phyloP scores from a whole-genome alignment of 148 eudicot species.

The Gaultheria prostrata region DNA sequence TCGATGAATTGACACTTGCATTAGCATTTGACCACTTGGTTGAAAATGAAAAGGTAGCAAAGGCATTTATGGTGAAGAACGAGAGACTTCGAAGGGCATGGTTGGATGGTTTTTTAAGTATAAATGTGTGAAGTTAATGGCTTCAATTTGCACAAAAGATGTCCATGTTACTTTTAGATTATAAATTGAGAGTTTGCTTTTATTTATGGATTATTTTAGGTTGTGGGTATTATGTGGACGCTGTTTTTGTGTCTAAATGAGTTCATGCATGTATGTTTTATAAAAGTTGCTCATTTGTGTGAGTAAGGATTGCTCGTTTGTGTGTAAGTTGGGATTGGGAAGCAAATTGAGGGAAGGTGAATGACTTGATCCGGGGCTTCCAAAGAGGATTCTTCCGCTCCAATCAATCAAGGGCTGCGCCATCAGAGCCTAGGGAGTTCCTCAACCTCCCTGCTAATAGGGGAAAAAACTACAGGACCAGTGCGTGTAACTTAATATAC shows the following conservation, averaged over 20 bases:
- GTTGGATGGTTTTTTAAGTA: constrained; percentile 18
- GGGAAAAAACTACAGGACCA: too few species aligned
- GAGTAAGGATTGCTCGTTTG: background rate
- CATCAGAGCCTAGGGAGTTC: too few species aligned
- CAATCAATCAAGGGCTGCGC: too few species aligned
- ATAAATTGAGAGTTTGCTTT: background rate
- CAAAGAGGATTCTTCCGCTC: too few species aligned
- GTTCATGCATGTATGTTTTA: background rate
- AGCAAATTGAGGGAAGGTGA: background rate
- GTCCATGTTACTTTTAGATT: background rate
- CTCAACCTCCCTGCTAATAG: too few species aligned
- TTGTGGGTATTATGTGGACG: background rate
- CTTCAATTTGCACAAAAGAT: background rate
- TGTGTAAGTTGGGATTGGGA: background rate
- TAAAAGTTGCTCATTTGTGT: background rate
- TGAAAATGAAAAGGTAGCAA: background rate
- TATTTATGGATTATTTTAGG: background rate
- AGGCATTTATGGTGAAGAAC: constrained; percentile 13
- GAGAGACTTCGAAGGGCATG: constrained; percentile 23
- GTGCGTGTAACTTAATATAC: too few species aligned
- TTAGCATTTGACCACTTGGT: background rate
- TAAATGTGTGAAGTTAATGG: background rate
- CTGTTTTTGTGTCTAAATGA: background rate
- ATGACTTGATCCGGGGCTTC: too few species aligned
- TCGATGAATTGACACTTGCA: background rate